Percentiles rank a stretch among this genome's conserved stretches.
Evolutionary conservation across 495 filamentous ascomycete genomes (phyloP).

Genomic region (Aspergillus ostianus): DNA sequence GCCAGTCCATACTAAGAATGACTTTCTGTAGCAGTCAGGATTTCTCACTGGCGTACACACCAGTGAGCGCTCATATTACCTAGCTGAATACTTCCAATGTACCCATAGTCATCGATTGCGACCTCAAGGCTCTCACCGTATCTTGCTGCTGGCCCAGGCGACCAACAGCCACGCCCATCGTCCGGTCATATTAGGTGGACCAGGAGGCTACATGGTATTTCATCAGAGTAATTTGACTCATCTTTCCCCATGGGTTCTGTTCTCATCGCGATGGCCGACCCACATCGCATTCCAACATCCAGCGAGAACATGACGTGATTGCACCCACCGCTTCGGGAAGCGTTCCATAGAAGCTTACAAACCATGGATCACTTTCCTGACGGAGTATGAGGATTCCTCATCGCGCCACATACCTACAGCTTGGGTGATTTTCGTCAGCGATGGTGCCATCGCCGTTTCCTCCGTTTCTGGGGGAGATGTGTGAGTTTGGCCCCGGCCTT

Average conservation of each 20-base stretch:
- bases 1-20: not conserved
- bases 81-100: not conserved
- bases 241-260: not conserved
- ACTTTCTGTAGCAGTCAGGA: not conserved
- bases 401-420: conserved; percentile 3
- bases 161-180: too few relatives aligned
- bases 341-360: not conserved
- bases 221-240: not conserved
- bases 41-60: not conserved
- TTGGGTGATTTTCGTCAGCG: conserved; percentile 28
- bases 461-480: conserved; percentile 12
- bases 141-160: not conserved
- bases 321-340: conserved; percentile 6
- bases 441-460: conserved; percentile 33
- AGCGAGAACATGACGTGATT: conserved; percentile 5
- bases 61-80: not conserved
- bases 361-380: not conserved
- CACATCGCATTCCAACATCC: not conserved
- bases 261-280: not conserved
- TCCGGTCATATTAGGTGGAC: not conserved
- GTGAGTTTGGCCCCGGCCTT: not conserved
- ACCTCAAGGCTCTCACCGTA: not conserved
- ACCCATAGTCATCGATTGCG: not conserved
- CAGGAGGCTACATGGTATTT: not conserved
- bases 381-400: not conserved